Percentiles rank a stretch among this genome's conserved stretches.
These are phyloP conservation scores for Yamadazyma atlantica DNA, from an alignment of 1,139 yeast genomes.

Conservation along the genomic window DNA sequence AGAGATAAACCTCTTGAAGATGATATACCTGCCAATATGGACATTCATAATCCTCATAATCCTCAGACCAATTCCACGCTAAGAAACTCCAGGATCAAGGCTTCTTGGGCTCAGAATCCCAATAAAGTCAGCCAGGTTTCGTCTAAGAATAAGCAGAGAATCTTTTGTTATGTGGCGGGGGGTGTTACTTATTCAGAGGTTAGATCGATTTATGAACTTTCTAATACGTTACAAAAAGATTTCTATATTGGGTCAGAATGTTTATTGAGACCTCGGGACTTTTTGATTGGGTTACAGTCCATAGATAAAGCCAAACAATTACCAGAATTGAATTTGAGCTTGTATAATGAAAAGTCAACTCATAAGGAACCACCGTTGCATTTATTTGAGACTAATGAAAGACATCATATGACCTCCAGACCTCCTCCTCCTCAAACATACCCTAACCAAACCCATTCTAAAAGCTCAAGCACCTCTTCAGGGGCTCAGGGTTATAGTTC, in stretches of 20 bases:
- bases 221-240: constrained; percentile 63
- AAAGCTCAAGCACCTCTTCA: no score
- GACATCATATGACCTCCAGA: constrained; percentile 10
- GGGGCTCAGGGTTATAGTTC: no score
- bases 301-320: constrained; percentile 36
- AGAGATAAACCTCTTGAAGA: constrained; percentile 74
- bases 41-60: constrained; percentile 19
- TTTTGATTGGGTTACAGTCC: constrained; percentile 45
- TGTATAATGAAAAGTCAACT: constrained; percentile 24
- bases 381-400: constrained; percentile 29
- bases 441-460: constrained; percentile 1
- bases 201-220: constrained; percentile 72
- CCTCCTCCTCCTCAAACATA: background rate
- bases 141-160: constrained; percentile 58
- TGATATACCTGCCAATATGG: constrained; percentile 40
- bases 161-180: constrained; percentile 84
- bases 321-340: constrained; percentile 34
- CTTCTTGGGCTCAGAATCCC: constrained; percentile 74
- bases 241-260: constrained; percentile 84
- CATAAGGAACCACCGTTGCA: constrained; percentile 35
- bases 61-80: constrained; percentile 33
- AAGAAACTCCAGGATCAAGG: constrained; percentile 73
- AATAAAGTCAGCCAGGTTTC: constrained; percentile 21
- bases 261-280: constrained; percentile 63
- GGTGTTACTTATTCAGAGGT: constrained; percentile 86